Conservation (phyloP, 2,329 filamentous ascomycete species). For the Penicillium sp. region DNA sequence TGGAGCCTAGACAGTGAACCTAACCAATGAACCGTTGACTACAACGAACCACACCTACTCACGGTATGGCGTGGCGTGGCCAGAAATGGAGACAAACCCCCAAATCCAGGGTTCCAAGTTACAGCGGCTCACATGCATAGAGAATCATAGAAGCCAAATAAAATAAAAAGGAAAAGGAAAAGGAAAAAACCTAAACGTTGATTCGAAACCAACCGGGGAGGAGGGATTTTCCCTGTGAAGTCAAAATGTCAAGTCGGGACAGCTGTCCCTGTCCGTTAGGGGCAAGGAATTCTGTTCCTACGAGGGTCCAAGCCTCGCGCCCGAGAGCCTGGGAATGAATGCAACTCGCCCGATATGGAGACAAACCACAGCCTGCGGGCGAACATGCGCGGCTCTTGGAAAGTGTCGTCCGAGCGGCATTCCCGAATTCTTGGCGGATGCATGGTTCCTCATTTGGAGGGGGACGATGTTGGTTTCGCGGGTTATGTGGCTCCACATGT, state of each 20-base stretch:
- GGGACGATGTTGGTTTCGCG: background rate
- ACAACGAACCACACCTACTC: background rate
- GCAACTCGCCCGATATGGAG: constrained; percentile 5
- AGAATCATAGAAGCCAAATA: background rate
- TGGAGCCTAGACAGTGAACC: background rate
- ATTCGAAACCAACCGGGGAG: background rate
- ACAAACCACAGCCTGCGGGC: background rate
- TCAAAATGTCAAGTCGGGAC: background rate
- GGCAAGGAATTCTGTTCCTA: background rate
- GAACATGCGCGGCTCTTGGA: constrained; percentile 7
- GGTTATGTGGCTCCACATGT: background rate
- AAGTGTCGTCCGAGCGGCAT: constrained; percentile 7
- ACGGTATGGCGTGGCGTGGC: background rate
- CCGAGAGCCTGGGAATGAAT: constrained; percentile 8
- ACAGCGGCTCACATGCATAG: constrained; percentile 1
- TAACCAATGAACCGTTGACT: background rate
- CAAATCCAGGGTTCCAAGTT: background rate
- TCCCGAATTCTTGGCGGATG: constrained; percentile 11
- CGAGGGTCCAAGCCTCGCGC: background rate
- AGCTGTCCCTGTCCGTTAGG: background rate
- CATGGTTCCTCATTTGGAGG: constrained; percentile 1
- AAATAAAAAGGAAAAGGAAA: too few relatives aligned
- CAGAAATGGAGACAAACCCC: background rate
- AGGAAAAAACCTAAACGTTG: background rate
- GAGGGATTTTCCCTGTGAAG: background rate